These are phyloP conservation scores for Taphrina populina DNA, from an alignment of 1,139 yeast species.

Conservation along the genomic window DNA sequence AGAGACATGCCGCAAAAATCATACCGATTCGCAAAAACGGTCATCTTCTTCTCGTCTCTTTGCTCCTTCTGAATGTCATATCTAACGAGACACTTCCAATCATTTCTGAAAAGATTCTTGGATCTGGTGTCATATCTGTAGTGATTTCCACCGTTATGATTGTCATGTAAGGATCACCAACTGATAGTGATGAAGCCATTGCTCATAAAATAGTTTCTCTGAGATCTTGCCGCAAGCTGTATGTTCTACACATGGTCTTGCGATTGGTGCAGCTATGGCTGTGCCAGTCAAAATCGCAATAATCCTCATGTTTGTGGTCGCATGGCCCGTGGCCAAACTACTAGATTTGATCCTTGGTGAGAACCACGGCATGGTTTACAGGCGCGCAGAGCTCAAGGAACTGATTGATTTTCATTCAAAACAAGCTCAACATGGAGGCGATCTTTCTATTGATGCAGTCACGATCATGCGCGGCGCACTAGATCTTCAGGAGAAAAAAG, in stretches of 20 bases:
- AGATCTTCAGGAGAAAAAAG: conserved; percentile 31
- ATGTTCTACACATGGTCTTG: conserved; percentile 34
- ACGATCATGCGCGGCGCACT: conserved; percentile 35
- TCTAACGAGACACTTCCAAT: conserved; percentile 35
- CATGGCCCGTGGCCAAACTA: conserved; percentile 34
- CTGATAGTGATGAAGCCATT: neutral
- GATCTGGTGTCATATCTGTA: conserved; percentile 31
- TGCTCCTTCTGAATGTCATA: conserved; percentile 29
- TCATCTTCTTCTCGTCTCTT: conserved; percentile 31
- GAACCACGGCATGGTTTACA: conserved; percentile 28
- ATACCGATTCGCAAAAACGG: conserved; percentile 35
- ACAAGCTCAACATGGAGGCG: conserved; percentile 34
- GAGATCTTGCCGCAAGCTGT: conserved; percentile 36
- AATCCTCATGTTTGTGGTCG: conserved; percentile 16
- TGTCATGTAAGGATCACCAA: conserved; percentile 18
- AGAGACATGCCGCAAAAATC: conserved; percentile 33
- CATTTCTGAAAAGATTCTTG: conserved; percentile 32
- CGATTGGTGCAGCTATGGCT: conserved; percentile 36
- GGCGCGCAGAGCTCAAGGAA: conserved; percentile 32
- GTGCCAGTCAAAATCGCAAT: conserved; percentile 29
- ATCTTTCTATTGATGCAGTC: conserved; percentile 33
- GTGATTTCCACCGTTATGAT: conserved; percentile 34
- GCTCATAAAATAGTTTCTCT: neutral
- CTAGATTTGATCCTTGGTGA: conserved; percentile 34
- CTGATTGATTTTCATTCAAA: conserved; percentile 27